Percentiles rank a stretch among this genome's conserved stretches.
Evolutionary conservation across 2,329 filamentous ascomycete species (phyloP).

Genomic region (Colletotrichum cereale): DNA sequence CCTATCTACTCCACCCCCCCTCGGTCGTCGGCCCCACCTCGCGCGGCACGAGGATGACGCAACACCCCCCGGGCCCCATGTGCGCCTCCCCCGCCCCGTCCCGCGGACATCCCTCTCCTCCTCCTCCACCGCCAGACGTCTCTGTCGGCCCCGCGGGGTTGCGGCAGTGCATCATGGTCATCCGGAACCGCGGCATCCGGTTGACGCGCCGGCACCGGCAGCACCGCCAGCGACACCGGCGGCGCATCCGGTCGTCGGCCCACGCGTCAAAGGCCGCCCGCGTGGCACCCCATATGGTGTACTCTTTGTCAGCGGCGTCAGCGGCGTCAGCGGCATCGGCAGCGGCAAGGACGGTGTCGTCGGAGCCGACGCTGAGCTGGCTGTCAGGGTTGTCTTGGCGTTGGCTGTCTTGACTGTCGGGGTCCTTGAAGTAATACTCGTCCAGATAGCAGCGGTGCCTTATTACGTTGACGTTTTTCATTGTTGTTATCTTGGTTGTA

Average conservation of each 20-base stretch:
- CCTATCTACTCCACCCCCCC: background rate
- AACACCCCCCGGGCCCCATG: background rate
- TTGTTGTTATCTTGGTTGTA: background rate
- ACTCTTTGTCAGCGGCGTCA: background rate
- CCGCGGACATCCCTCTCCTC: background rate
- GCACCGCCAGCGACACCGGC: background rate
- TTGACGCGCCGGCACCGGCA: background rate
- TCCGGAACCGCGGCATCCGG: background rate
- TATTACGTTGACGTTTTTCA: background rate
- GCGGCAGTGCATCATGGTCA: background rate
- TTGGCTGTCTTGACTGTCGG: no score
- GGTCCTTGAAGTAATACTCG: no score
- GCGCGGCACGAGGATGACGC: background rate
- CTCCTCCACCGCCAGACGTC: background rate
- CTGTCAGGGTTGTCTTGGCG: background rate
- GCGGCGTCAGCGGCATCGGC: background rate
- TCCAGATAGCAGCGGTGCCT: background rate
- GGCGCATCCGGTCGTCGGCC: background rate
- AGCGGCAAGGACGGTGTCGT: background rate
- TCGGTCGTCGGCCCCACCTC: background rate
- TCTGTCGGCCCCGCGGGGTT: background rate
- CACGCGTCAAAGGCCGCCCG: background rate
- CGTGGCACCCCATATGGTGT: background rate
- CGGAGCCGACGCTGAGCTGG: background rate
- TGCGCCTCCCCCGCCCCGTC: background rate